Percentiles rank a stretch among this genome's conserved stretches.
These are phyloP conservation scores for Coemansia sp. DNA, from an alignment of 192 early-diverging fungal genomes.

Conservation along the genomic window DNA sequence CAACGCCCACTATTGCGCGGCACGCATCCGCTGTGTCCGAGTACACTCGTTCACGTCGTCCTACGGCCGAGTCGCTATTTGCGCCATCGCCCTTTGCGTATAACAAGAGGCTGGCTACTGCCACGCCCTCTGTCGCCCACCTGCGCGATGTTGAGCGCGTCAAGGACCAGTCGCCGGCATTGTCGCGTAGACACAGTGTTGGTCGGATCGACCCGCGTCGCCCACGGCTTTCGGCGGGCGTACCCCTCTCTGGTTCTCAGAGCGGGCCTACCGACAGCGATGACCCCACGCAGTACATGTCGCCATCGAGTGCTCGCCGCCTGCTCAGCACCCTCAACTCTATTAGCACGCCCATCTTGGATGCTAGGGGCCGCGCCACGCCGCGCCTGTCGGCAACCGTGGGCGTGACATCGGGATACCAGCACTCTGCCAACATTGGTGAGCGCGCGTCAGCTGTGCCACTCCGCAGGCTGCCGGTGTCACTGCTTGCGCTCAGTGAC, in stretches of 20 bases:
- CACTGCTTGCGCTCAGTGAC: conserved; percentile 36
- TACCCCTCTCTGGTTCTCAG: neutral
- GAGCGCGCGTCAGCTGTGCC: conserved; percentile 23
- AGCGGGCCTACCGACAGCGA: neutral
- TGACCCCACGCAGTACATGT: conserved; percentile 15
- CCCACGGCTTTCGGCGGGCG: conserved; percentile 9
- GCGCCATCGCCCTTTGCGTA: conserved; percentile 52
- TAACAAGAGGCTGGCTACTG: conserved; percentile 42
- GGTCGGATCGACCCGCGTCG: conserved; percentile 18
- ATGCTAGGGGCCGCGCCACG: conserved; percentile 29
- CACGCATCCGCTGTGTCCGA: conserved; percentile 25
- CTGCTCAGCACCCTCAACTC: conserved; percentile 40
- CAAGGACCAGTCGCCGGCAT: conserved; percentile 21
- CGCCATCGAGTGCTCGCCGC: conserved; percentile 47
- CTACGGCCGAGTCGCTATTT: conserved; percentile 43
- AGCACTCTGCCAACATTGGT: neutral
- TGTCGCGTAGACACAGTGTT: conserved; percentile 43
- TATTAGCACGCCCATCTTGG: conserved; percentile 42
- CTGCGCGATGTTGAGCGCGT: conserved; percentile 40
- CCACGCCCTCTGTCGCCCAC: conserved; percentile 42
- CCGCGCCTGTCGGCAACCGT: neutral
- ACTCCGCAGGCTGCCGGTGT: conserved; percentile 46
- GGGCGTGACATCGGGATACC: neutral
- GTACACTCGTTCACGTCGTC: conserved; percentile 18
- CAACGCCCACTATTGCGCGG: neutral